A percentile compares a stretch with the other conserved stretches of the same genome.
Conservation (phyloP, 129 eudicot genomes). For the Pseudognaphalium luteoalbum region DNA sequence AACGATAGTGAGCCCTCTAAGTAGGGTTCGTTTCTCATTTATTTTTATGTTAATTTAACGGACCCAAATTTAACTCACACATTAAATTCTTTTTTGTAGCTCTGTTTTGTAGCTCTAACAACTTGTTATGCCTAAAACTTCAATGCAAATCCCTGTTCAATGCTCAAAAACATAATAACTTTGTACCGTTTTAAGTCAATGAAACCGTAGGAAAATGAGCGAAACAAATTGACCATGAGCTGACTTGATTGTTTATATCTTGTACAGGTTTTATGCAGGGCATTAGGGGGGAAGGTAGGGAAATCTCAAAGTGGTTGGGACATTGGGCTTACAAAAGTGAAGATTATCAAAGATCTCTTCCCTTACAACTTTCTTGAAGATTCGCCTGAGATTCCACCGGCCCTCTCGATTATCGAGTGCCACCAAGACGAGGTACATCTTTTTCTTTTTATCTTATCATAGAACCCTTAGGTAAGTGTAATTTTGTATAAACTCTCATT, state of each 20-base stretch:
- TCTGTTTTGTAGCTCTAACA: no score
- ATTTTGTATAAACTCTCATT: background rate
- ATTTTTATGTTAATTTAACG: no score
- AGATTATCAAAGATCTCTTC: conserved; percentile 39
- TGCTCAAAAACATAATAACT: no score
- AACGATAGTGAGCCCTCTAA: no score
- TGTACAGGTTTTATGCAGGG: conserved; percentile 63
- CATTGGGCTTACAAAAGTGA: conserved; percentile 63
- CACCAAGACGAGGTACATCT: conserved; percentile 79
- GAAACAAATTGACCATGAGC: background rate
- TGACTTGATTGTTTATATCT: background rate
- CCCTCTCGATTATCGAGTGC: conserved; percentile 72
- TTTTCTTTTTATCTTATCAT: background rate
- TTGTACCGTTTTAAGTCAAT: no score
- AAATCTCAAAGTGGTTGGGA: conserved; percentile 79
- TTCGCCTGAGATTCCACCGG: conserved; percentile 40
- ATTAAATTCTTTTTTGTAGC: no score
- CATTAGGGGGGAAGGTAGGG: conserved; percentile 79
- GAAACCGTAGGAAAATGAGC: no score
- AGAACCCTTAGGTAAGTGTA: background rate
- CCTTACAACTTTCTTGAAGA: conserved; percentile 34
- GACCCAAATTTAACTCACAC: no score
- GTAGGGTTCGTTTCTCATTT: no score
- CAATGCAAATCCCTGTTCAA: no score
- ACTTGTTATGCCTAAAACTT: no score